Percentiles rank a stretch among this genome's conserved stretches.
Conservation (phyloP, 2,329 filamentous ascomycete genomes). For the Teratosphaeria pseudoeucalypti region DNA sequence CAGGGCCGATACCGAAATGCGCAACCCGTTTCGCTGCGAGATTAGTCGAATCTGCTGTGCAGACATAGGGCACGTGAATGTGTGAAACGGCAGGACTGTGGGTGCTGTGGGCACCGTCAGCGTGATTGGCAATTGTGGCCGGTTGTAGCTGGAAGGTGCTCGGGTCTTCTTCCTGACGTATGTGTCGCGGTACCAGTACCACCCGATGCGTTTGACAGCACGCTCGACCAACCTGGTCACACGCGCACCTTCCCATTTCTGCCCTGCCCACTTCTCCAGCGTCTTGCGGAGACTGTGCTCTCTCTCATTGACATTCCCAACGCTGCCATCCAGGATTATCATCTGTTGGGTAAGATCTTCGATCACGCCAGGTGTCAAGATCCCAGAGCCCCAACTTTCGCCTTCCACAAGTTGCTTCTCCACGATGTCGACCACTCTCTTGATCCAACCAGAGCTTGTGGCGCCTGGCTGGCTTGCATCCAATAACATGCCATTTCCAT, state of each 20-base stretch:
- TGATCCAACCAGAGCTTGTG: conserved; percentile 67
- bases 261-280: conserved; percentile 51
- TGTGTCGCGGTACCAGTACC: conserved; percentile 80
- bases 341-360: conserved; percentile 38
- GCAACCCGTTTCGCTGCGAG: conserved; percentile 84
- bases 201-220: conserved; percentile 63
- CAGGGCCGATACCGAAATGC: conserved; percentile 85
- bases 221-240: conserved; percentile 77
- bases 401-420: conserved; percentile 78
- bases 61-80: conserved; percentile 87
- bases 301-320: conserved; percentile 25
- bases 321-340: conserved; percentile 24
- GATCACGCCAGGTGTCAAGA: conserved; percentile 41
- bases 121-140: conserved; percentile 61
- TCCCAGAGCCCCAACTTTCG: conserved; percentile 70
- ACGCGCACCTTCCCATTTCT: conserved; percentile 80
- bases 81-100: conserved; percentile 93
- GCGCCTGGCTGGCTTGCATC: conserved; percentile 55
- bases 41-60: conserved; percentile 88
- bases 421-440: conserved; percentile 83
- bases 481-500: conserved; percentile 69
- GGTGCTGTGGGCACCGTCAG: conserved; percentile 77
- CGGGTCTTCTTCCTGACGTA: conserved; percentile 54
- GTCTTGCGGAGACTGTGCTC: conserved; percentile 27
- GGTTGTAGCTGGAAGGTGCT: conserved; percentile 50